Evolutionary conservation across 768 basidiomycete species (phyloP).

Genomic region (Macrolepiota fuliginosa): DNA sequence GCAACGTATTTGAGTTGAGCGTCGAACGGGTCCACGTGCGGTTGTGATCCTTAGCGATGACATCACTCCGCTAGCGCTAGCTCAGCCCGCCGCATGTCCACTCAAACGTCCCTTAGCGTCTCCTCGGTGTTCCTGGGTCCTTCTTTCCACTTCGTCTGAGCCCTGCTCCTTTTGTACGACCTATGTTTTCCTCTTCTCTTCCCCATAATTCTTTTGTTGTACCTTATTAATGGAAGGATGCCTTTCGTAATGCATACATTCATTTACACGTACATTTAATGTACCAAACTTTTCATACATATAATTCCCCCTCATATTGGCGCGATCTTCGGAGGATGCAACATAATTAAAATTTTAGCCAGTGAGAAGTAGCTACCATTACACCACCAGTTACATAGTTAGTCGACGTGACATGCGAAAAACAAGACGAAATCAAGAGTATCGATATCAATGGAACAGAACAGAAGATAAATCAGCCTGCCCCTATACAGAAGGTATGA

Average conservation of each 20-base stretch:
- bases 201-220: not conserved
- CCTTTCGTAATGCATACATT: not conserved
- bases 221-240: not conserved
- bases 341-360: not conserved
- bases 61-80: not conserved
- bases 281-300: not conserved
- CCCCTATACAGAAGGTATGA: not conserved
- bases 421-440: not conserved
- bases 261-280: not conserved
- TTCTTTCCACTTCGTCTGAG: no score
- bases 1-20: slow-evolving; percentile 3
- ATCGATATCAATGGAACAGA: not conserved
- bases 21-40: not conserved
- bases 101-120: not conserved
- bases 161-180: no score
- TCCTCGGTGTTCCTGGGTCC: not conserved
- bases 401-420: not conserved
- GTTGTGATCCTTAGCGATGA: slow-evolving; percentile 1
- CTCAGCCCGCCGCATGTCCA: not conserved
- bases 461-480: not conserved
- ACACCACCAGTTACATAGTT: not conserved
- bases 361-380: not conserved
- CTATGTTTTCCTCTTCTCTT: not conserved
- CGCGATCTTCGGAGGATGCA: no score
- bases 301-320: not conserved